Evolutionary conservation across 345 rosid genomes (phyloP), one percentile per base, ranked within the genome.

Genomic region (Arabis hirsuta): DNA sequence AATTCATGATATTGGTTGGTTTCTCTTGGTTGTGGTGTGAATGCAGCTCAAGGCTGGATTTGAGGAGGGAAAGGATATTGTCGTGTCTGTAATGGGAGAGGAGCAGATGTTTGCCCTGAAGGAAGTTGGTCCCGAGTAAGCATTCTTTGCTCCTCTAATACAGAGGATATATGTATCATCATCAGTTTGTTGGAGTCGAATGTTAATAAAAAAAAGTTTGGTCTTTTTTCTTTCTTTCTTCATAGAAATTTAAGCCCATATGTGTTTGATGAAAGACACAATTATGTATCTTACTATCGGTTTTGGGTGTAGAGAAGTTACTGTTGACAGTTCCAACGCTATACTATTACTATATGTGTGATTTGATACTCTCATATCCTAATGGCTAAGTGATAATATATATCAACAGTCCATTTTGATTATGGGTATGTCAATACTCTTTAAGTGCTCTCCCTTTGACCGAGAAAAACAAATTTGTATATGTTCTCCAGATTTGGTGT

Each of bases 21-120:
- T 67, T 39, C 53, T 14, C 16, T 44, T 50, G 44, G 19, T 9
- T 48, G 24, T 41, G 55, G 24, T 65, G 6, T 46, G 12, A 3
- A 19, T 67, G 42, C 73, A 88, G 92, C 81, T 89, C 76, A 86
- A 84, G 84, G 80, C 78, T 39, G 92, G 88, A 47, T 87, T 89
- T 79, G 84, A 61, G 0, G 88, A 84, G 29, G 96, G 96, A 3
- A 87, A 87, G 44, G 90, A 89, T 71, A 86, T 87, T 12, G 86
- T 87, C 22, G 90, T 89, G 74, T 39, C 84, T 29, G 92, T 89
- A 12, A 90, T 90, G 96, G 96, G 96, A 65, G 92, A 89, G 79
- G 96, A 89, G 79, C 96, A 85, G 85, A 87, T 89, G 67, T 83
- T 87, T 66, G 83, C 85, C 63, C 78, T 86, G 19, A 87, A 87